Evolutionary conservation across 805 yeast species (phyloP).

Genomic region (Starmerella scarabaei): DNA sequence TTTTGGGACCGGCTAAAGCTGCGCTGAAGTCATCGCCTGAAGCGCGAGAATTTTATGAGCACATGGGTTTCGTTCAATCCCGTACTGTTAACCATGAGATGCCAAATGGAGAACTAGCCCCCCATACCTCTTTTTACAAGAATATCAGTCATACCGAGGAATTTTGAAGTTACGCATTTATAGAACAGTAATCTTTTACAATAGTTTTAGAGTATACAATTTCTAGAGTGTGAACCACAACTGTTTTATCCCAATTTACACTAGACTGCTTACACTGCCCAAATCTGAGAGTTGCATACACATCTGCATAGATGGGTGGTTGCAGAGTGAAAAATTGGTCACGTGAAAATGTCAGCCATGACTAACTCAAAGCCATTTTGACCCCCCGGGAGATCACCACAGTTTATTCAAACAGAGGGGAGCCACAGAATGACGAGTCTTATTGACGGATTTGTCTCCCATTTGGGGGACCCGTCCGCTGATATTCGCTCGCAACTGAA

Average conservation of each 20-base stretch:
- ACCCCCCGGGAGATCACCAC: background rate
- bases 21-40: slow-evolving; percentile 11
- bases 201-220: too few relatives aligned
- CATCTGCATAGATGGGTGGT: too few relatives aligned
- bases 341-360: background rate
- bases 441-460: slow-evolving; percentile 19
- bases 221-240: too few relatives aligned
- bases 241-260: too few relatives aligned
- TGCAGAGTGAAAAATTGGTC: background rate
- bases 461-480: slow-evolving; percentile 21
- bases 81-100: background rate
- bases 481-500: slow-evolving; percentile 54
- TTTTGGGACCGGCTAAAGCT: slow-evolving; percentile 11
- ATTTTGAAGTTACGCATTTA: too few relatives aligned
- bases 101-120: slow-evolving; percentile 1
- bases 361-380: background rate
- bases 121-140: slow-evolving; percentile 6
- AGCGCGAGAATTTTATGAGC: slow-evolving; percentile 14
- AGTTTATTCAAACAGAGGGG: background rate
- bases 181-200: too few relatives aligned
- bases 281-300: too few relatives aligned
- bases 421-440: slow-evolving; percentile 13
- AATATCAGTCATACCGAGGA: too few relatives aligned
- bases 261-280: too few relatives aligned
- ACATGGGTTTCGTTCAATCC: slow-evolving; percentile 1